Evolutionary conservation across 306 rosid genomes (phyloP).

Genomic region (Dalbergia cochinchinensis): DNA sequence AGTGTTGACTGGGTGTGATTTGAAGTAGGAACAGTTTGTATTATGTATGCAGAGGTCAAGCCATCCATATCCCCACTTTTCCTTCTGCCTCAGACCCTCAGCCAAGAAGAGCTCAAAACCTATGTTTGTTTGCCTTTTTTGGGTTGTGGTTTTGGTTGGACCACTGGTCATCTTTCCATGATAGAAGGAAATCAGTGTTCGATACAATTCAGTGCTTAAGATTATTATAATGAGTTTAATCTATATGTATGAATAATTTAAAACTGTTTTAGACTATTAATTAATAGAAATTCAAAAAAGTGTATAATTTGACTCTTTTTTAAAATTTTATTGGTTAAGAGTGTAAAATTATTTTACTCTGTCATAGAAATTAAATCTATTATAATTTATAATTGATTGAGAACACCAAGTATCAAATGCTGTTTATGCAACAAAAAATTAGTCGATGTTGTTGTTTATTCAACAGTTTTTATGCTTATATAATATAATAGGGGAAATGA

Average conservation of each 20-base stretch:
- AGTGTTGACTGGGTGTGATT: neutral
- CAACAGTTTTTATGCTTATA: neutral
- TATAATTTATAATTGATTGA: neutral
- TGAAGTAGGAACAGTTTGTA: neutral
- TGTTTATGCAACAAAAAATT: neutral
- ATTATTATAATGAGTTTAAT: neutral
- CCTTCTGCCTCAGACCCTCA: neutral
- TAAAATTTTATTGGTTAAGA: too few species aligned
- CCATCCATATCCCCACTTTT: neutral
- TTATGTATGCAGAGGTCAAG: neutral
- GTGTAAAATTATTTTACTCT: too few species aligned
- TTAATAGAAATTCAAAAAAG: too few species aligned
- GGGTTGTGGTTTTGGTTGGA: neutral
- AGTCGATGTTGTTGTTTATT: neutral
- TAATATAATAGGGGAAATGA: neutral
- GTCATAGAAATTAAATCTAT: too few species aligned
- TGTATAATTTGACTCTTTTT: too few species aligned
- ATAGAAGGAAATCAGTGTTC: neutral
- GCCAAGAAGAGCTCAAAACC: neutral
- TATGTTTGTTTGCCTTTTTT: neutral
- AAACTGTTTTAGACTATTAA: too few species aligned
- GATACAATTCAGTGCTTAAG: neutral
- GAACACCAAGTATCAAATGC: neutral
- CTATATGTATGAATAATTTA: too few species aligned
- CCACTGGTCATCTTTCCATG: neutral